Evolutionary conservation across 2,329 filamentous ascomycete species (phyloP), one percentile per base, ranked within the genome.

Genomic region (Colletotrichum filicis): DNA sequence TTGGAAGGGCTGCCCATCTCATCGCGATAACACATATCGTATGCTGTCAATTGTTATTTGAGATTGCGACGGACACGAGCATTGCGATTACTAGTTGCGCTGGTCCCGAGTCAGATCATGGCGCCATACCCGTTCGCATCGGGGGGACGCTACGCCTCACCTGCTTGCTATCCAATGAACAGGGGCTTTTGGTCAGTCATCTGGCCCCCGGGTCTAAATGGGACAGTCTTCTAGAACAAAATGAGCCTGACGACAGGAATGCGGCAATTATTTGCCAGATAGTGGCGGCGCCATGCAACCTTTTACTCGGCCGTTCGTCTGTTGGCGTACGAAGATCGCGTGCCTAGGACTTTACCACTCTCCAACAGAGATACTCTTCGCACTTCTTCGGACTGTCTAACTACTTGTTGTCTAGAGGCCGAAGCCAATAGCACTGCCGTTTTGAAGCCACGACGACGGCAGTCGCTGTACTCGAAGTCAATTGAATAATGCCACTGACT

Each of bases 151-250:
- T 58, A 70, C 28, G 24, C 59, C 26, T 19, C 66, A 37, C 68
- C 32, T 37, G 37, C 65, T 24, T 30, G 37, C 65, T 24, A 30
- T 61, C 65, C 64, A 68, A 71, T 68, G 42, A 49, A 49, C 42
- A 58, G 37, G 19, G 24, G n/a, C 22, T 3, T 30, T 22, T 16
- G 30, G 5, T 28, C 16, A n/a, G 30, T 35, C 14, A 24, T 22
- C 24, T 35, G 24, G 32, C 32, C 32, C 26, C 53, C 19, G 42
- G 53, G 22, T 37, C 46, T 26, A 24, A 49, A 7, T 55, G 53
- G 37, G n/a, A 58, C n/a, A n/a, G 32, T 59, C 28, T 68, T 72
- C 69, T 58, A 72, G 69, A 68, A 58, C 52, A 37, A 49, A 32
- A 57, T 7, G 28, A 53, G 58, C 28, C 30, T 26, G 28, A 35